Percentiles rank a stretch among this genome's conserved stretches.
Evolutionary conservation across 1,284 basidiomycete genomes (phyloP).

Genomic region (Irpex lacteus): DNA sequence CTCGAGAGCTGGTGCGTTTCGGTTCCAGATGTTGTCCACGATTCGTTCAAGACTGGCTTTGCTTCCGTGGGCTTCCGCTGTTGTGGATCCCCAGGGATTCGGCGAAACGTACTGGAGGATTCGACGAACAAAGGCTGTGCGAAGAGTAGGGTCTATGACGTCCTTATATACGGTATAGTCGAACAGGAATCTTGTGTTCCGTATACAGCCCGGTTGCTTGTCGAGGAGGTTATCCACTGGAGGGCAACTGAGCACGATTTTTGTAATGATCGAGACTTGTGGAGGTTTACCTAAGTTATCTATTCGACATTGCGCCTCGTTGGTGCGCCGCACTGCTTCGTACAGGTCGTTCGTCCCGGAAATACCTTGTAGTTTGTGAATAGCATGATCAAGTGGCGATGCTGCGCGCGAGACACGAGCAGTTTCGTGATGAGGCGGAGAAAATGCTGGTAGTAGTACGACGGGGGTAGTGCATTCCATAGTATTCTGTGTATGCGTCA

Average conservation of each 20-base stretch:
- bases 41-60: slow-evolving; percentile 43
- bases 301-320: slow-evolving; percentile 14
- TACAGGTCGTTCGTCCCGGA: slow-evolving; percentile 1
- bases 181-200: slow-evolving; percentile 51
- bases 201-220: slow-evolving; percentile 31
- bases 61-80: slow-evolving; percentile 56
- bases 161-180: slow-evolving; percentile 31
- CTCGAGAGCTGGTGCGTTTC: neutral
- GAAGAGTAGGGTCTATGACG: slow-evolving; percentile 37
- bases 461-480: too few relatives aligned
- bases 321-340: slow-evolving; percentile 3
- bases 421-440: neutral
- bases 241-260: neutral
- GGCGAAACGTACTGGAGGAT: slow-evolving; percentile 68
- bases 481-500: too few relatives aligned
- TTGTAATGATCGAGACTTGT: neutral
- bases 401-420: neutral
- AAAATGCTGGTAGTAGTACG: neutral
- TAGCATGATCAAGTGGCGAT: slow-evolving; percentile 1
- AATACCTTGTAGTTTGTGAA: slow-evolving; percentile 2
- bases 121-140: slow-evolving; percentile 51
- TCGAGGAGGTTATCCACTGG: too few relatives aligned
- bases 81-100: slow-evolving; percentile 68
- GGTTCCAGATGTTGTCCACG: slow-evolving; percentile 41
- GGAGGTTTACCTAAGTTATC: slow-evolving; percentile 22